These are phyloP conservation scores for Avena insularis DNA, from an alignment of 176 grass and related monocot genomes.

Conservation along the genomic window DNA sequence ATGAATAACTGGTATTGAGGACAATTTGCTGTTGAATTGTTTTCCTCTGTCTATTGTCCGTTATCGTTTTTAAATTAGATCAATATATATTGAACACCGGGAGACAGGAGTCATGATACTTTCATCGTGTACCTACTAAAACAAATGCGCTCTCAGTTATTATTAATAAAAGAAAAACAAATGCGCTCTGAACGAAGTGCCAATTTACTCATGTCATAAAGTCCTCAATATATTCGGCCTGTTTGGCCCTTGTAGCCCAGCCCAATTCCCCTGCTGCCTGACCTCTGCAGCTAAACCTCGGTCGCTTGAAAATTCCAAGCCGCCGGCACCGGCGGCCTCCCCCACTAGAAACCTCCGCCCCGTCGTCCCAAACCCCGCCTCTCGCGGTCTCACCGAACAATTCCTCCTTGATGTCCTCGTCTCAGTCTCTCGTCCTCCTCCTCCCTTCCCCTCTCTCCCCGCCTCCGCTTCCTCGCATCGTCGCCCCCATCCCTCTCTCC, in stretches of 20 bases:
- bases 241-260: not conserved
- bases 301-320: constrained; percentile 1
- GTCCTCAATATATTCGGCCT: not conserved
- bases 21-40: not conserved
- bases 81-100: too few species aligned
- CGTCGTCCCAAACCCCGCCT: constrained; percentile 9
- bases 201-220: too few species aligned
- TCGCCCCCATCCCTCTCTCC: not conserved
- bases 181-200: too few species aligned
- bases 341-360: not conserved
- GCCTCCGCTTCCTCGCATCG: not conserved
- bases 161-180: too few species aligned
- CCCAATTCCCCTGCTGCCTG: not conserved
- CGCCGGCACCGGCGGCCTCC: constrained; percentile 28
- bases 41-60: too few species aligned
- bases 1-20: not conserved
- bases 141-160: too few species aligned
- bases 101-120: too few species aligned
- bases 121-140: too few species aligned
- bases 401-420: constrained; percentile 34
- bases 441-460: constrained; percentile 21
- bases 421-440: constrained; percentile 45
- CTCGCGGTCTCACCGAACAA: not conserved
- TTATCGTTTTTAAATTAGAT: too few species aligned
- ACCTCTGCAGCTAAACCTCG: not conserved